phyloP scores from a whole-genome alignment of 257 asterid genomes.

The Solanum verrucosum region DNA sequence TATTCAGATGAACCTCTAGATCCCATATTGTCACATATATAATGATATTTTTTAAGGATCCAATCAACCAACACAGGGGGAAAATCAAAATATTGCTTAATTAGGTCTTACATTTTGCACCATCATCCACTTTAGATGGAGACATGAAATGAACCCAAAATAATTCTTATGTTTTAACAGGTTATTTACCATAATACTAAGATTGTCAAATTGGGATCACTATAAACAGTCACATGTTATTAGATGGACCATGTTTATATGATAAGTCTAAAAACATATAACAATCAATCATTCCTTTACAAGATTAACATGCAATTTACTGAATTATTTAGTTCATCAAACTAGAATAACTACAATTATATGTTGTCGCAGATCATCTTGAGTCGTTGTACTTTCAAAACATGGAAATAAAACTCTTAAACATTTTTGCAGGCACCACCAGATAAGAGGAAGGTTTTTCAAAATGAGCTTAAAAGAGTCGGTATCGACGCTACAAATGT shows the following conservation, averaged over 20 bases:
- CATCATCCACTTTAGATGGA: neutral
- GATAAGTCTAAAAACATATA: neutral
- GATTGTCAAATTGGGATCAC: neutral
- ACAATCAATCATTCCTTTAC: no score
- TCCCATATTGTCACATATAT: no score
- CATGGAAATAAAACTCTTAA: neutral
- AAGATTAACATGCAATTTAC: no score
- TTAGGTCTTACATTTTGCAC: neutral
- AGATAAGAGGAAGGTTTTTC: conserved; percentile 27
- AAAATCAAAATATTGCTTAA: neutral
- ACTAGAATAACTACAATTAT: neutral
- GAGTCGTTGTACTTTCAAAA: neutral
- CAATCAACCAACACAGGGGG: no score
- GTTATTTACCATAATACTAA: neutral
- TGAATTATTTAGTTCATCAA: neutral
- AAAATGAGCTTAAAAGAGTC: conserved; percentile 14
- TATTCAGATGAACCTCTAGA: no score
- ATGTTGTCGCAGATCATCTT: neutral
- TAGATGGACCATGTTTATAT: neutral
- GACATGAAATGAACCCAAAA: neutral
- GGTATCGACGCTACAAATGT: conserved; percentile 25
- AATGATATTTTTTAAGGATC: neutral
- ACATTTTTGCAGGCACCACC: conserved; percentile 25
- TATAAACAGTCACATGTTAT: neutral
- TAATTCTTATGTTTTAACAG: neutral